phyloP scores from a whole-genome alignment of 768 basidiomycete species.

The Calvatia gigantea region DNA sequence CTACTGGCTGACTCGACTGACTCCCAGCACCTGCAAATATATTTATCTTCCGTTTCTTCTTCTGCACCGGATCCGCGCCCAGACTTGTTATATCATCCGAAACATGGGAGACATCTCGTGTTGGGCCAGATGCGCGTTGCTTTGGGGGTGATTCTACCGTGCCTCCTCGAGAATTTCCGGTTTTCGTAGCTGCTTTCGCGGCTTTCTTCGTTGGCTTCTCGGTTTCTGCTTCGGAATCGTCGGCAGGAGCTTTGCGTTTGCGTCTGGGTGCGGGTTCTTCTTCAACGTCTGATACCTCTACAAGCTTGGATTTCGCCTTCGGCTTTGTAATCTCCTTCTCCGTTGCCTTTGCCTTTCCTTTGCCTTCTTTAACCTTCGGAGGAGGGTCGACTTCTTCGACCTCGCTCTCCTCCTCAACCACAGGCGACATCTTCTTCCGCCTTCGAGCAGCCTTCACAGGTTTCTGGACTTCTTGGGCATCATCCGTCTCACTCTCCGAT shows the following conservation, averaged over 20 bases:
- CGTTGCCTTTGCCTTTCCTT: conserved; percentile 25
- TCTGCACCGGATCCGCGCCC: conserved; percentile 30
- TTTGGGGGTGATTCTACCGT: conserved; percentile 15
- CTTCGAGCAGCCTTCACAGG: conserved; percentile 12
- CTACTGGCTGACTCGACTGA: conserved; percentile 42
- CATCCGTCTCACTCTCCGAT: conserved; percentile 17
- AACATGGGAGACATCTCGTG: conserved; percentile 14
- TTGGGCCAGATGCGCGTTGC: conserved; percentile 16
- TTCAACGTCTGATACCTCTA: conserved; percentile 20
- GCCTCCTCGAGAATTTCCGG: conserved; percentile 17
- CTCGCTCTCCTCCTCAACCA: conserved; percentile 16
- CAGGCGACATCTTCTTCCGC: conserved; percentile 16
- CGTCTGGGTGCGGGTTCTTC: conserved; percentile 27
- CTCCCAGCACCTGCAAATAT: conserved; percentile 43
- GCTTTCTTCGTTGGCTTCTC: conserved; percentile 12
- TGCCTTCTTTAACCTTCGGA: conserved; percentile 21
- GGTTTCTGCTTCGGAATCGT: conserved; percentile 14
- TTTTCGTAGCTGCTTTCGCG: conserved; percentile 17
- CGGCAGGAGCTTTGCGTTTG: conserved; percentile 32
- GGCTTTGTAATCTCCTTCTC: conserved; percentile 13
- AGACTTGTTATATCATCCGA: conserved; percentile 23
- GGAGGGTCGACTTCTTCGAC: conserved; percentile 17
- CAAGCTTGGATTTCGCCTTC: conserved; percentile 12
- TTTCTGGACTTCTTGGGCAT: conserved; percentile 12
- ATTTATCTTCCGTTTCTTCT: conserved; percentile 70